Percentiles rank a stretch among this genome's conserved stretches.
Conservation (phyloP, 345 rosid species). For the Bruguiera gymnorhiza region DNA sequence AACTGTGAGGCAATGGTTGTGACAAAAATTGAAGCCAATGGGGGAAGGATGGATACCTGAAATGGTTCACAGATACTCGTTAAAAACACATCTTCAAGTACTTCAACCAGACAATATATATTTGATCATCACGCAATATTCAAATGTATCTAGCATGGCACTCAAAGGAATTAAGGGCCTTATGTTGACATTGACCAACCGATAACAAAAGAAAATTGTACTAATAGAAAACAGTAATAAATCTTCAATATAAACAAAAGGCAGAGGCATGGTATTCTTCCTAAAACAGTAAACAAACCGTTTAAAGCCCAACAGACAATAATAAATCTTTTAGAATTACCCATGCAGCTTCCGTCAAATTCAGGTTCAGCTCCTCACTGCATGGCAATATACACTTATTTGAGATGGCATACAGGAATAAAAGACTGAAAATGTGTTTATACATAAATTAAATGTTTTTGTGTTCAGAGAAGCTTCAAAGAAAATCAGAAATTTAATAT, state of each 20-base stretch:
- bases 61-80: conserved; percentile 5
- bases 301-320: background rate
- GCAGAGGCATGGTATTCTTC: conserved; percentile 1
- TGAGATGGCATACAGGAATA: background rate
- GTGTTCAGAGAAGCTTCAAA: background rate
- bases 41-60: conserved; percentile 98
- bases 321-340: conserved; percentile 39
- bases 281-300: background rate
- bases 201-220: too few species aligned
- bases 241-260: background rate
- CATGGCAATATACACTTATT: conserved; percentile 24
- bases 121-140: background rate
- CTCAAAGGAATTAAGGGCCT: background rate
- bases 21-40: conserved; percentile 78
- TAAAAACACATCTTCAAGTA: background rate
- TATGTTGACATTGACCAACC: too few species aligned
- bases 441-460: background rate
- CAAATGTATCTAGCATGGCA: background rate
- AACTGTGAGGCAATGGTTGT: conserved; percentile 74
- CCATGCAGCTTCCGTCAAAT: conserved; percentile 97
- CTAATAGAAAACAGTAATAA: too few species aligned
- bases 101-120: background rate
- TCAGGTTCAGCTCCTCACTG: conserved; percentile 83
- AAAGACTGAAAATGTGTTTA: conserved; percentile 4
- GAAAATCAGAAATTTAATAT: background rate